Base-by-base conservation (phyloP, 2,329 filamentous ascomycete genomes). In the Arthrobotrys conoides region DNA sequence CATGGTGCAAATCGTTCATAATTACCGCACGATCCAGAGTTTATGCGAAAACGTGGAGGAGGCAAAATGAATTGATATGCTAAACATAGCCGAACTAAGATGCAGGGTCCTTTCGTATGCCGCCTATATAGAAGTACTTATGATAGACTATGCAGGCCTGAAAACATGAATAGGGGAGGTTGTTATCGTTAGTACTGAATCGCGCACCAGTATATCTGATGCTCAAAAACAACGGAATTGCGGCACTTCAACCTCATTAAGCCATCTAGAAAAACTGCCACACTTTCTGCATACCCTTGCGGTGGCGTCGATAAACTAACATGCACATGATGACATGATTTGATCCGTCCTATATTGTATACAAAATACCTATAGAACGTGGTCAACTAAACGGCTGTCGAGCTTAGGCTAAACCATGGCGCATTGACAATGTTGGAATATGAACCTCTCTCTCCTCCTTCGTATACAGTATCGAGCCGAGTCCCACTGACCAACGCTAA, bases 1-100 rank as follows among this genome's bases (percentile, higher is more conserved):
- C 57, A 61, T 44, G 57, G 57, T 18, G 57, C 36, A 44, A 41
- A 41, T 61, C 36, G 10, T 41, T 61, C 33, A 61, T 61, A 61
- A 61, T 61, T 61, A 61, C 55, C 55, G 55, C 57, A 61, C 18
- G 18, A 61, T 44, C 24, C 57, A 61, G 10, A 61, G 33, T 24
- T 61, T 27, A 44, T 61, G 57, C 57, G 22, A 61, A 61, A 61
- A 61, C 57, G 57, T 61, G 57, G 57, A 61, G 36, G 57, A 61
- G 57, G 57, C 57, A 61, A 61, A 27, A 22, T 44, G 12, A 27
- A 61, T 16, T 27, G 57, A 20, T 14, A 30, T 59, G 9, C 16
- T 24, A 36, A 36, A 30, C 27, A 36, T 36, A 30, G 53, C 22
- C n/a, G 20, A 44, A 44, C 55, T 27, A 61, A 61, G 55, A 44